Conservation (phyloP, 1,284 basidiomycete genomes). For the Takashimella koratensis region DNA sequence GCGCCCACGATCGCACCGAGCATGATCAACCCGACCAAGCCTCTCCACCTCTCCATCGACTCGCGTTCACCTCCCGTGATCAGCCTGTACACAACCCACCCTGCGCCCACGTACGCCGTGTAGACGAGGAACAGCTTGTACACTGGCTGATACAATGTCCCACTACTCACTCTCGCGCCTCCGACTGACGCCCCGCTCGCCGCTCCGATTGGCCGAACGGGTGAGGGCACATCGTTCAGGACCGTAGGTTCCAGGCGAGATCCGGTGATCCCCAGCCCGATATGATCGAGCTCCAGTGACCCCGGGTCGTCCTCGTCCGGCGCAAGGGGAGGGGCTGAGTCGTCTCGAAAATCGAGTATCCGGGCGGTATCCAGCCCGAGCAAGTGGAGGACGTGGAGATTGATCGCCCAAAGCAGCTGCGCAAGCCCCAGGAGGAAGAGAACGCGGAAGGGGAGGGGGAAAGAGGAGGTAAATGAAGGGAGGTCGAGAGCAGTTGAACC, state of each 20-base stretch:
- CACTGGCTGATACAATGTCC: slow-evolving; percentile 56
- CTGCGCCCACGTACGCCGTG: slow-evolving; percentile 56
- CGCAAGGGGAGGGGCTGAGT: neutral
- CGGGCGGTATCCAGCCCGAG: slow-evolving; percentile 69
- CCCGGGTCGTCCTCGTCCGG: neutral
- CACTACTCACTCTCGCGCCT: neutral
- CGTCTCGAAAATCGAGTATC: slow-evolving; percentile 54
- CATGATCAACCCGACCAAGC: slow-evolving; percentile 65
- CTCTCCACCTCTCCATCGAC: slow-evolving; percentile 68
- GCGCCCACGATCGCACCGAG: slow-evolving; percentile 60
- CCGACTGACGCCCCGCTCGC: neutral
- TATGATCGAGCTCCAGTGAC: neutral
- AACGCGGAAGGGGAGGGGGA: slow-evolving; percentile 78
- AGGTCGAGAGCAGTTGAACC: slow-evolving; percentile 21
- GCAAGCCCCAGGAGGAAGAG: slow-evolving; percentile 67
- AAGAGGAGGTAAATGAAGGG: slow-evolving; percentile 57
- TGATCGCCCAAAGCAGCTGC: slow-evolving; percentile 75
- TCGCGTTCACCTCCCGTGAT: slow-evolving; percentile 58
- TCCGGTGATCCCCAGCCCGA: neutral
- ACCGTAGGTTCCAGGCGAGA: neutral
- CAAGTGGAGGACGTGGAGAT: slow-evolving; percentile 72
- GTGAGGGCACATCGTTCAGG: neutral
- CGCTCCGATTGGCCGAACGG: neutral
- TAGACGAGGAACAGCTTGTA: slow-evolving; percentile 67
- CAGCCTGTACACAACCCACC: slow-evolving; percentile 65